A percentile compares a stretch with the other conserved stretches of the same genome.
These are phyloP conservation scores for Leccinum obscurum DNA, from an alignment of 768 basidiomycete species.

Conservation along the genomic window DNA sequence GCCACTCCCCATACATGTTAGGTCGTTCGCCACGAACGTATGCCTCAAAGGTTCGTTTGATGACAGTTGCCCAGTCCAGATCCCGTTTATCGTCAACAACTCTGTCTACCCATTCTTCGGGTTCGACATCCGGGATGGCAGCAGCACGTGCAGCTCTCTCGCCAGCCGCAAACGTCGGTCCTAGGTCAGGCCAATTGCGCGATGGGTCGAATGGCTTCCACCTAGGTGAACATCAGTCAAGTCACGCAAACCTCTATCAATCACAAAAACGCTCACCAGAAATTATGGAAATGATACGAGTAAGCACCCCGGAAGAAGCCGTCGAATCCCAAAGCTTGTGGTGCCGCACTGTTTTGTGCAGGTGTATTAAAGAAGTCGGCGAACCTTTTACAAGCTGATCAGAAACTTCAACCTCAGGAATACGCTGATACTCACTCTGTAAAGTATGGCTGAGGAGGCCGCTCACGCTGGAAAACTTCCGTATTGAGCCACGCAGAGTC, in stretches of 20 bases:
- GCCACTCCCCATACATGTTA: conserved; percentile 93
- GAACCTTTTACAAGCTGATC: conserved; percentile 52
- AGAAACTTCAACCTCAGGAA: background rate
- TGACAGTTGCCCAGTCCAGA: conserved; percentile 87
- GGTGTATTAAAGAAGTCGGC: conserved; percentile 88
- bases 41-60: conserved; percentile 94
- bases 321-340: conserved; percentile 86
- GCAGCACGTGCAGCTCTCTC: conserved; percentile 66
- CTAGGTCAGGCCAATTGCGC: conserved; percentile 96
- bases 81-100: conserved; percentile 73
- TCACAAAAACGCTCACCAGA: conserved; percentile 57
- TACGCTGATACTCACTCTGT: conserved; percentile 54
- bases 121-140: conserved; percentile 32
- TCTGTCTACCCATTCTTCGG: conserved; percentile 40
- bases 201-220: conserved; percentile 93
- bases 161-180: conserved; percentile 70
- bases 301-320: conserved; percentile 96
- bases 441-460: conserved; percentile 95
- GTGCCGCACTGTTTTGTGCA: conserved; percentile 67
- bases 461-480: conserved; percentile 86
- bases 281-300: conserved; percentile 96
- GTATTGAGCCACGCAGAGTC: conserved; percentile 97
- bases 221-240: conserved; percentile 45
- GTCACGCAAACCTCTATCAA: background rate
- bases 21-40: conserved; percentile 90